A percentile compares a stretch with the other conserved stretches of the same genome.
Conservation (phyloP, 331 rosid genomes). For the Quercus lobata region DNA sequence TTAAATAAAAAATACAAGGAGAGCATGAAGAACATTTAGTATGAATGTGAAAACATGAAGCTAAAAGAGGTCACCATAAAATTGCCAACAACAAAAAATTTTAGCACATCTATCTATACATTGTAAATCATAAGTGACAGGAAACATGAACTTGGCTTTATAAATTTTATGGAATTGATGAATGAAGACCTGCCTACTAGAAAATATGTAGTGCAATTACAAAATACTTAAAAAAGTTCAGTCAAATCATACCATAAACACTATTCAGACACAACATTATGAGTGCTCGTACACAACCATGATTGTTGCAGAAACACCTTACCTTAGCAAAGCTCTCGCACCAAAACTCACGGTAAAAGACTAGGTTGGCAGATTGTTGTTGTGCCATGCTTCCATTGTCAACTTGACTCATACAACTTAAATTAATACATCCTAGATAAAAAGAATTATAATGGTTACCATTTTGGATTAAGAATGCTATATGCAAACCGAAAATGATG, state of each 20-base stretch:
- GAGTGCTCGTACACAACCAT: neutral
- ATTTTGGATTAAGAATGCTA: neutral
- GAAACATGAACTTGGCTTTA: too few species aligned
- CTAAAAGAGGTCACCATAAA: too few species aligned
- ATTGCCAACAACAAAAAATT: too few species aligned
- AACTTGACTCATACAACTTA: neutral
- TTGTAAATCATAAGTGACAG: too few species aligned
- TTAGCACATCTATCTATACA: too few species aligned
- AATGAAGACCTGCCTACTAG: neutral
- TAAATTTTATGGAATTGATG: neutral
- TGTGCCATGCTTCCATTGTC: slow-evolving; percentile 47
- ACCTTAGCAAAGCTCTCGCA: neutral
- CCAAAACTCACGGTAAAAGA: neutral
- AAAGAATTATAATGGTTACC: neutral
- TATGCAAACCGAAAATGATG: neutral
- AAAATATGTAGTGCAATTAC: neutral
- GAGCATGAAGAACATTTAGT: too few species aligned
- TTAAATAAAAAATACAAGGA: too few species aligned
- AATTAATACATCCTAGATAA: slow-evolving; percentile 34
- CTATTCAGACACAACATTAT: neutral
- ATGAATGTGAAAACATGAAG: too few species aligned
- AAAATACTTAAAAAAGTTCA: neutral
- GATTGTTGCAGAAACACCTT: neutral
- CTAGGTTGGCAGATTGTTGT: slow-evolving; percentile 28
- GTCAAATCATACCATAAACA: too few species aligned